phyloP scores from a whole-genome alignment of 2,329 filamentous ascomycete genomes.

The Aspergillus sp. region DNA sequence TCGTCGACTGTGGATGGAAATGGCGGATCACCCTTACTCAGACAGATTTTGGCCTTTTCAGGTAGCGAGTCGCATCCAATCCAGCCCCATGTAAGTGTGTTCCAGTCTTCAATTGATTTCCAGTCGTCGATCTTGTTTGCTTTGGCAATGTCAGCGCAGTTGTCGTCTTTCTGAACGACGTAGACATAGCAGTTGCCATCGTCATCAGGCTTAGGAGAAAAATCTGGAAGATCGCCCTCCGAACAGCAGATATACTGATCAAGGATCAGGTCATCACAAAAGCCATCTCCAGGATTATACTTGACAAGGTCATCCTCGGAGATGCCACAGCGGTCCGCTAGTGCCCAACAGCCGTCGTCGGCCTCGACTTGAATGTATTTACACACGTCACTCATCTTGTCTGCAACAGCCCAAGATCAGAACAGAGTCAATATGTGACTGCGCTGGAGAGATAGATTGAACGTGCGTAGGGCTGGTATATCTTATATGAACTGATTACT shows the following conservation, averaged over 20 bases:
- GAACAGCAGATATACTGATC: constrained; percentile 30
- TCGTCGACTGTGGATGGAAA: constrained; percentile 40
- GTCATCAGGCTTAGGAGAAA: constrained; percentile 35
- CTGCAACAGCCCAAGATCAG: too few relatives aligned
- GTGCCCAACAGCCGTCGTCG: constrained; percentile 10
- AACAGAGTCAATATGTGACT: too few relatives aligned
- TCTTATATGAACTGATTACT: too few relatives aligned
- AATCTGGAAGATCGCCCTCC: constrained; percentile 14
- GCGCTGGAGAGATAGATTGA: too few relatives aligned
- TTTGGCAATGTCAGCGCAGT: constrained; percentile 24
- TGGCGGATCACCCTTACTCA: constrained; percentile 42
- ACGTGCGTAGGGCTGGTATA: too few relatives aligned
- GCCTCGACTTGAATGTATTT: background rate
- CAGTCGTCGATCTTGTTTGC: constrained; percentile 34
- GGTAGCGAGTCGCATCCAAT: constrained; percentile 37
- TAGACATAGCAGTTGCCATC: constrained; percentile 43
- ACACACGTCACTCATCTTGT: background rate
- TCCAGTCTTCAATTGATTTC: constrained; percentile 38
- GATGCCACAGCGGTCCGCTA: constrained; percentile 16
- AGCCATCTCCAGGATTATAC: constrained; percentile 13
- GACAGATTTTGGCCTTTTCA: constrained; percentile 35
- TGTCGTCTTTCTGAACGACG: constrained; percentile 35
- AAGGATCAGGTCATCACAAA: constrained; percentile 11
- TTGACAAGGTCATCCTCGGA: background rate
- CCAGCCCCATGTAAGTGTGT: constrained; percentile 50